Evolutionary conservation across 148 eudicot species (phyloP).

Genomic region (Vaccinium vitisidaea): DNA sequence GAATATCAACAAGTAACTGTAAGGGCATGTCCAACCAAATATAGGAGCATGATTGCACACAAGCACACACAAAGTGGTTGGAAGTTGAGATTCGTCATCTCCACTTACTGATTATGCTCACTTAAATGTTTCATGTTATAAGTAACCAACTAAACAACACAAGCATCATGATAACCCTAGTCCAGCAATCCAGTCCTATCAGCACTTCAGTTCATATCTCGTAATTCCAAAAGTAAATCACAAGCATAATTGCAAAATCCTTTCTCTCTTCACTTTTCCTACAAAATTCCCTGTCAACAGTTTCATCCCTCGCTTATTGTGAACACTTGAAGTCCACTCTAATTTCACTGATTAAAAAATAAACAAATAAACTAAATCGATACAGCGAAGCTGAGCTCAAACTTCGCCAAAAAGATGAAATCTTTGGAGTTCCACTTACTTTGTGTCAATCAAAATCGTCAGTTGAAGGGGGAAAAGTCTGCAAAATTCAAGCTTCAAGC

Average conservation of each 20-base stretch:
- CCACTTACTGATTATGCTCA: neutral
- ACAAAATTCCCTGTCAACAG: neutral
- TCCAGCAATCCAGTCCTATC: neutral
- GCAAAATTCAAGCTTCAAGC: neutral
- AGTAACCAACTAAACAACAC: neutral
- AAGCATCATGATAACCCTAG: neutral
- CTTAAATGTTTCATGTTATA: neutral
- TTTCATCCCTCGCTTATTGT: neutral
- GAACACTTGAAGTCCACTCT: neutral
- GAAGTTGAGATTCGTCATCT: neutral
- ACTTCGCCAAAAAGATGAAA: neutral
- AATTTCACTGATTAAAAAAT: neutral
- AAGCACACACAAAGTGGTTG: neutral
- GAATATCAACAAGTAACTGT: neutral
- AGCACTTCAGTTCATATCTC: neutral
- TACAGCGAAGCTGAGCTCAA: constrained; percentile 10
- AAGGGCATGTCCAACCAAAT: neutral
- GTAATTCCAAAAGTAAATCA: neutral
- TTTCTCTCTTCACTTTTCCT: neutral
- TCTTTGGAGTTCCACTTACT: neutral
- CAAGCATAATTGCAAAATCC: neutral
- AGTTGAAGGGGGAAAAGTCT: neutral
- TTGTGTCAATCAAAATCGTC: neutral
- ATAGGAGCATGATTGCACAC: neutral
- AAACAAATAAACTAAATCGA: neutral